These are phyloP conservation scores for Tetrahymena thermophila DNA, from an alignment of 73 alveolate species.

Conservation along the genomic window DNA sequence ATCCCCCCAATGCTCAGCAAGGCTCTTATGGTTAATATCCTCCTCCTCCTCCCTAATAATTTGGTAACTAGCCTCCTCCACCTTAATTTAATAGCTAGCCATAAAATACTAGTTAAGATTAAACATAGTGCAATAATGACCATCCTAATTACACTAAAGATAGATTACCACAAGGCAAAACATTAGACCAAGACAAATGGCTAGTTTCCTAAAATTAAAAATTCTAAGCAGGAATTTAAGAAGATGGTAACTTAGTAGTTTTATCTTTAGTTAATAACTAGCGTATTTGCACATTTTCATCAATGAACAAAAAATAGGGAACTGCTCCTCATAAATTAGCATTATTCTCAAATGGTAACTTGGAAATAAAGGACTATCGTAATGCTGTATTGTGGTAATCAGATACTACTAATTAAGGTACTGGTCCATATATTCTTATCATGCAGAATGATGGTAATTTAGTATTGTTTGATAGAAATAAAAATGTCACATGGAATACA, in stretches of 20 bases:
- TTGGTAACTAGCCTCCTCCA: too few relatives aligned
- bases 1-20: too few relatives aligned
- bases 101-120: too few relatives aligned
- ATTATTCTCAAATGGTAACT: background rate
- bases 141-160: background rate
- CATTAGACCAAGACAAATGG: background rate
- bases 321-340: background rate
- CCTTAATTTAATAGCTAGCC: too few relatives aligned
- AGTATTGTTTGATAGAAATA: background rate
- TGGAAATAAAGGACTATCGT: background rate
- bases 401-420: background rate
- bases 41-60: too few relatives aligned
- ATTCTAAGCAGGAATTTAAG: background rate
- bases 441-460: background rate
- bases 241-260: background rate
- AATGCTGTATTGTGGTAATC: background rate
- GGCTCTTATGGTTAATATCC: too few relatives aligned
- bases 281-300: background rate
- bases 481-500: background rate
- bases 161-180: background rate
- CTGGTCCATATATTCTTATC: background rate
- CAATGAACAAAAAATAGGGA: background rate
- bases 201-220: background rate
- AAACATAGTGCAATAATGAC: background rate
- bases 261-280: background rate